A percentile compares a stretch with the other conserved stretches of the same genome.
phyloP scores from a whole-genome alignment of 495 filamentous ascomycete genomes.

The Talaromyces stipitatus region DNA sequence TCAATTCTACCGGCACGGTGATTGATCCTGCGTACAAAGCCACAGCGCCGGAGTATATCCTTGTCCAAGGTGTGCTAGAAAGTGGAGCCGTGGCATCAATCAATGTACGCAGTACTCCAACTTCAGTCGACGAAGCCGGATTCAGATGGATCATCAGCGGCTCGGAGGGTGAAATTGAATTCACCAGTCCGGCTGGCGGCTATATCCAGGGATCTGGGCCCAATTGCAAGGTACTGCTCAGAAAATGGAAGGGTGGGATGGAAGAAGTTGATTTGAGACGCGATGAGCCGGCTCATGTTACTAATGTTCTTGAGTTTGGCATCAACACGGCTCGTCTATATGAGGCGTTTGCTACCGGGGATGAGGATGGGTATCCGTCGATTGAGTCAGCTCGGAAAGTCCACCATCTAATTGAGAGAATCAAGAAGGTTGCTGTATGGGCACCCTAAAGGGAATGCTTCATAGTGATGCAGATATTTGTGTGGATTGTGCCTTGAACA shows the following conservation, averaged over 20 bases:
- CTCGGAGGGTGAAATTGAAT: conserved; percentile 45
- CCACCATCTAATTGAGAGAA: conserved; percentile 1
- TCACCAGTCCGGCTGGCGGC: conserved; percentile 23
- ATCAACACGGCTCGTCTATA: conserved; percentile 42
- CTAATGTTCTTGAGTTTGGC: conserved; percentile 22
- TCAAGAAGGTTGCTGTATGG: conserved; percentile 4
- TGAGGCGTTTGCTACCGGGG: conserved; percentile 34
- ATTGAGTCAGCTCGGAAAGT: conserved; percentile 21
- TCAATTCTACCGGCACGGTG: conserved; percentile 15
- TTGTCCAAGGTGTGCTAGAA: conserved; percentile 35
- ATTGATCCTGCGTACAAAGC: conserved; percentile 26
- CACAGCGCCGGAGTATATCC: conserved; percentile 38
- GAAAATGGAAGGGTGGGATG: conserved; percentile 33
- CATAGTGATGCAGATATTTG: neutral
- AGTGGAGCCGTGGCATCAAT: conserved; percentile 30
- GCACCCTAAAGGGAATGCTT: neutral
- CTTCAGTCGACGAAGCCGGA: conserved; percentile 38
- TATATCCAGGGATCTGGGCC: conserved; percentile 28
- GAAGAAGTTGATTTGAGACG: conserved; percentile 34
- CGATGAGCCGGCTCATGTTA: conserved; percentile 22
- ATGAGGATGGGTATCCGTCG: conserved; percentile 22
- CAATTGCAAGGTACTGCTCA: conserved; percentile 32
- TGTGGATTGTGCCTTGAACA: neutral
- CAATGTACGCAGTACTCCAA: conserved; percentile 39
- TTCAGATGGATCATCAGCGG: conserved; percentile 49